phyloP scores from a whole-genome alignment of 129 eudicot species.

The Gnaphalium uliginosum region DNA sequence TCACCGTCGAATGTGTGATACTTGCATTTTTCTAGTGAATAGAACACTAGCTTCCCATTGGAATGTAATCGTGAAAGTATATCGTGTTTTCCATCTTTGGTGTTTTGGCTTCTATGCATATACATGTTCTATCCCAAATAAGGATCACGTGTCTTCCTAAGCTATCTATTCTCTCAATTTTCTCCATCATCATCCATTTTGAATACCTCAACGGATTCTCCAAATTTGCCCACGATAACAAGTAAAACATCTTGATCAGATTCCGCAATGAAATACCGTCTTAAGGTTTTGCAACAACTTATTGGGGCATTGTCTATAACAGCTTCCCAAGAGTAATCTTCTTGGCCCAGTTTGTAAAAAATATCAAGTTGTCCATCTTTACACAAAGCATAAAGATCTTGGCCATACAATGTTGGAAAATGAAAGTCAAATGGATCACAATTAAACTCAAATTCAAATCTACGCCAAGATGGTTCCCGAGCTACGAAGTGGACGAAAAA shows the following conservation, averaged over 20 bases:
- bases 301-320: not conserved
- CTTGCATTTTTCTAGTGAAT: too few species aligned
- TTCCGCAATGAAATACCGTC: not conserved
- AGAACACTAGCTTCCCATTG: too few species aligned
- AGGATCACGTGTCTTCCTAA: not conserved
- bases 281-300: not conserved
- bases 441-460: not conserved
- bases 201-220: slow-evolving; percentile 18
- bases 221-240: slow-evolving; percentile 1
- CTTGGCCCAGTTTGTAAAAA: not conserved
- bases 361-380: not conserved
- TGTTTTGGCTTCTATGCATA: too few species aligned
- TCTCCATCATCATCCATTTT: not conserved
- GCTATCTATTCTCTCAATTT: slow-evolving; percentile 11
- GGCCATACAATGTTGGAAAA: slow-evolving; percentile 10
- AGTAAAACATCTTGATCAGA: not conserved
- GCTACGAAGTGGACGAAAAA: not conserved
- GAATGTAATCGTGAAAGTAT: too few species aligned
- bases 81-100: too few species aligned
- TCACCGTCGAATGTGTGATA: too few species aligned
- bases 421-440: not conserved
- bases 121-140: too few species aligned
- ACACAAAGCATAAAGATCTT: slow-evolving; percentile 10
- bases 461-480: not conserved
- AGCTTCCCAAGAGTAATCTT: not conserved